Percentiles rank a stretch among this genome's conserved stretches.
Evolutionary conservation across 2,329 filamentous ascomycete genomes (phyloP).

Genomic region (Dryadomyces sulphureus): DNA sequence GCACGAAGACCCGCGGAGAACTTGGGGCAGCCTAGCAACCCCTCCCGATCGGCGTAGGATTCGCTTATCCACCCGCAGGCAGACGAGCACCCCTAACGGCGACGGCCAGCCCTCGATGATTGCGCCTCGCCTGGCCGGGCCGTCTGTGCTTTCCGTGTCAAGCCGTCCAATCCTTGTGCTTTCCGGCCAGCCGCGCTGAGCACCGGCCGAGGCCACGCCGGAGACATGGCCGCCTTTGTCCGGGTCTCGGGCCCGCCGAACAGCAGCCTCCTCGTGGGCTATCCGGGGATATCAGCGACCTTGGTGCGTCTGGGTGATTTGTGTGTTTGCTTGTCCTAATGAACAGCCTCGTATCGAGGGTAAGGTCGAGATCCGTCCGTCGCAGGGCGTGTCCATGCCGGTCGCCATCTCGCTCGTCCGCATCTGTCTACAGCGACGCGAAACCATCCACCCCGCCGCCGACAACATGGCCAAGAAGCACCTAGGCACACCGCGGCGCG

Average conservation of each 20-base stretch:
- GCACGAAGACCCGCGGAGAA: neutral
- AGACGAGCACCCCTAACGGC: too few relatives aligned
- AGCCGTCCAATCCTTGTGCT: too few relatives aligned
- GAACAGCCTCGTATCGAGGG: conserved; percentile 85
- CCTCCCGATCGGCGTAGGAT: neutral
- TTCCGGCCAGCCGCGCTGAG: conserved; percentile 1
- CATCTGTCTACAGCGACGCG: conserved; percentile 82
- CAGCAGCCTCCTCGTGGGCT: conserved; percentile 90
- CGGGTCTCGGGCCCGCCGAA: conserved; percentile 95
- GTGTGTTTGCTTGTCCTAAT: neutral
- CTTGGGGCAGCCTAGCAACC: neutral
- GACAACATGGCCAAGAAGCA: conserved; percentile 90
- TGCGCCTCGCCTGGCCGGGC: neutral
- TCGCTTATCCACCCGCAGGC: neutral
- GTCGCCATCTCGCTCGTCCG: conserved; percentile 86
- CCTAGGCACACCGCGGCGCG: conserved; percentile 75
- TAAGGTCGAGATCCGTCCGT: conserved; percentile 89
- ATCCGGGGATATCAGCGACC: conserved; percentile 94
- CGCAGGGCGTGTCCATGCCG: conserved; percentile 70
- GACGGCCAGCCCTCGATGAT: neutral
- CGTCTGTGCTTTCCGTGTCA: neutral
- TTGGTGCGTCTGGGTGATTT: conserved; percentile 39
- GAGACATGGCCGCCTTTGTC: conserved; percentile 46
- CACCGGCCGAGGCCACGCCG: too few relatives aligned
- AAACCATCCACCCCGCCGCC: conserved; percentile 92